These are phyloP conservation scores for Vinca minor DNA, from an alignment of 257 asterid species.

Conservation along the genomic window DNA sequence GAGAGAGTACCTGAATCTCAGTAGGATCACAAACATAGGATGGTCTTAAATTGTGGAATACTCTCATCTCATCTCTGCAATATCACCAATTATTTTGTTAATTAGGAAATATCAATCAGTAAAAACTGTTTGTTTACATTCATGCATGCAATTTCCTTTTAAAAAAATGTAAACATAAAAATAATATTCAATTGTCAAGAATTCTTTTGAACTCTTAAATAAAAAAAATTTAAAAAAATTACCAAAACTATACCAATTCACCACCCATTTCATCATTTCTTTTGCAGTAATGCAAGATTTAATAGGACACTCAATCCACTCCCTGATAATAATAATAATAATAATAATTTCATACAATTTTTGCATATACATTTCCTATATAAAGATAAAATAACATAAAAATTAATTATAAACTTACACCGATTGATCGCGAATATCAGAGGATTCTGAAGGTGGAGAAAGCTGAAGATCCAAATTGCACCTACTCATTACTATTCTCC, in stretches of 20 bases:
- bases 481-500: not conserved
- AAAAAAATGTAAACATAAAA: no score
- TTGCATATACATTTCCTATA: no score
- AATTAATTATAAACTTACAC: not conserved
- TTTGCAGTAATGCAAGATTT: no score
- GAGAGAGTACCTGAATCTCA: slow-evolving; percentile 12
- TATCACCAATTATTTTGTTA: not conserved
- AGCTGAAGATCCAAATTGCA: slow-evolving; percentile 2
- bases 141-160: no score
- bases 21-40: slow-evolving; percentile 10
- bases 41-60: slow-evolving; percentile 6
- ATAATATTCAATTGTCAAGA: not conserved
- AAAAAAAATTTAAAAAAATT: no score
- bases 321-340: no score
- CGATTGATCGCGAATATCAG: not conserved
- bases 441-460: slow-evolving; percentile 4
- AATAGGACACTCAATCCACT: no score
- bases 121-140: no score
- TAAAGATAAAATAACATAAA: no score
- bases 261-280: no score
- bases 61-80: not conserved
- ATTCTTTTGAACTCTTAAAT: not conserved
- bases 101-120: not conserved
- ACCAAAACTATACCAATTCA: no score
- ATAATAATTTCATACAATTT: no score